Base-by-base conservation (phyloP, 208 protist genomes). In the Zelonia costaricensis region DNA sequence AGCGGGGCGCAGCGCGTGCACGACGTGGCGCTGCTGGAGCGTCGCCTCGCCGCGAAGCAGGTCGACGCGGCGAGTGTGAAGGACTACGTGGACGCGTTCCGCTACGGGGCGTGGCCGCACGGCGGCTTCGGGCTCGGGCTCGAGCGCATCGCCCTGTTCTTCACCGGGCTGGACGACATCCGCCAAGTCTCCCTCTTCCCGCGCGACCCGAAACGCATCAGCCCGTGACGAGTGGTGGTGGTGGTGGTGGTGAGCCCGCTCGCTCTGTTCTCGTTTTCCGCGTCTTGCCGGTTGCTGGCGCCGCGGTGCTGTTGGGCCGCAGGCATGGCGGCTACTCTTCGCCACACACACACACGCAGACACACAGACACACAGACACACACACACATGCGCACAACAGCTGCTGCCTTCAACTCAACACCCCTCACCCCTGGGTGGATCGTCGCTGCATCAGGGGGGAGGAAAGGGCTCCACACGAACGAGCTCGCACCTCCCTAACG, bases 1-100 rank as follows among this genome's bases (percentile, higher is more conserved):
- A 99, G 98, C 7, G 99, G 99, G 4, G 98, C 98, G 10, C 98
- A 99, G 86, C 93, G 99, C 64, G 77, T 99, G n/a, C 97, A 99
- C 75, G 86, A 99, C 58, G 44, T 86, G 2, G 80, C 38, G 4
- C 33, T 98, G 27, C 87, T 99, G 8, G 30, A 81, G 51, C 49
- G 86, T 27, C 65, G 69, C 18, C 82, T 95, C 33, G 48, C 55
- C n/a, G 77, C 68, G 12, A 65, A 83, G 27, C 68, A 55, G 49
- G 86, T 82, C 23, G 43, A 62, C 75, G 36, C 16, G 27, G 35
- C 44, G 10, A 62, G 57, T 1, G 65, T 99, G 54, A 69, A 88
- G 56, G 71, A 85, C 28, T 99, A 99, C 85, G 80, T 99, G 4
- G 94, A 99, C 38, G 54, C 97, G 28, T 99, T 99, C 80, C 85